Evolutionary conservation across 768 basidiomycete species (phyloP), one percentile per base, ranked within the genome.

Genomic region (Leucosporidium creatinivorum): DNA sequence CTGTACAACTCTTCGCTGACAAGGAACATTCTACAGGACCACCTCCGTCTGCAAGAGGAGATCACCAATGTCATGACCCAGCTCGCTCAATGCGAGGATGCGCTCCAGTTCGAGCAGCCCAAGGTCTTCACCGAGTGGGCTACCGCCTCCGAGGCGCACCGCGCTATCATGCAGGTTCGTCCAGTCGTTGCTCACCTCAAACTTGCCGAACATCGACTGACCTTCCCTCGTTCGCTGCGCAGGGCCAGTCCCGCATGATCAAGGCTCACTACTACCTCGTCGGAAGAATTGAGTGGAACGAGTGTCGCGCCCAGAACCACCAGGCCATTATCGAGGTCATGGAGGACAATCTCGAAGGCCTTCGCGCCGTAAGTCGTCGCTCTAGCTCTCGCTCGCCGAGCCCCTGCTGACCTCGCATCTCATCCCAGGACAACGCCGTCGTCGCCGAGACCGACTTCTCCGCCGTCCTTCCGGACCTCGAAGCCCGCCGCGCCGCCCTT

Each of bases 201-300:
- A 6, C n/a, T 13, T 10, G 23, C 9, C 31, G 13, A 12, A 5
- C 48, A 23, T 0, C 28, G 4, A 9, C 7, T 33, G n/a, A 3
- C 19, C 26, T n/a, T n/a, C 28, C 1, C 19, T 7, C 18, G 21
- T 19, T 10, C 44, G 2, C 3, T 5, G 12, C 1, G 30, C 73
- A 75, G 73, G 67, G 61, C 30, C 68, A 68, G 49, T 74, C 73
- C 67, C 67, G 73, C 18, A 68, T 69, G 48, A 70, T 71, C 66
- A 73, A 73, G 62, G 33, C 73, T 17, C 57, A 69, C 57, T 70
- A 69, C 63, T 66, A 67, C 26, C 61, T 70, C 7, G 21, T 49
- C 30, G 65, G 63, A 7, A 33, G 67, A 12, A 63, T 69, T 63
- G 73, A 76, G 51, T 76, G 73, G 73, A 74, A 73, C 61, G 50